Evolutionary conservation across 169 alveolate genomes (phyloP), one percentile per base, ranked within the genome.

Genomic region (Cryptosporidium xiaoi): DNA sequence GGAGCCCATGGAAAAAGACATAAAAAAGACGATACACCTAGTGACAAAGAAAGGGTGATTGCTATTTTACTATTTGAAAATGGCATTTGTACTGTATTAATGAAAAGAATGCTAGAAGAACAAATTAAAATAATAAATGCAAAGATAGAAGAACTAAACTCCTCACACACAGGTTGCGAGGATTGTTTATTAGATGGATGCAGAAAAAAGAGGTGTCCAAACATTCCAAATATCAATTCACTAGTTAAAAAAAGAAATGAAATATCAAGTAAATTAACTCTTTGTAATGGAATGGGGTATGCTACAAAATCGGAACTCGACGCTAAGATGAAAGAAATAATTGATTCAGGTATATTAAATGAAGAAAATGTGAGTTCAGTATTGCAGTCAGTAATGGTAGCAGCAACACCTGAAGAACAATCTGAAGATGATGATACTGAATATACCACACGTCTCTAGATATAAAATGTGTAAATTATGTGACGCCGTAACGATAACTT

Each of bases 21-120:
- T 40, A 8, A 1, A 6, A 8, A 40, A 8, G 48, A 40, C 48
- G 4, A 40, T 40, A 46, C 20, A 51, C 56, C 83, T 16, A 69
- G 58, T 8, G 53, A 29, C 6, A 66, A 69, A 34, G 83, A 69
- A 53, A 69, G 40, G 40, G 40, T 0, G 3, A 4, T 29, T n/a
- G 66, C 83, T 29, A 6, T 69, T 7, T 0, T 13, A 18, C 66
- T 69, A 12, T 69, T 69, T 20, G 83, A 69, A 56, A 0, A 1
- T 1, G 83, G 83, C 1, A 53, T 69, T 34, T 69, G 83, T 53
- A 69, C 83, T 5, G 24, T 31, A 24, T 64, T 69, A 15, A 69
- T 69, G 83, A 16, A 51, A 6, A 15, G 18, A 12, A n/a, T 69
- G 10, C 20, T 69, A n/a, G 65, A 69, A 4, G 31, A 16, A 69